Conservation (phyloP, 306 rosid species). For the Cicer pinnatifidum region DNA sequence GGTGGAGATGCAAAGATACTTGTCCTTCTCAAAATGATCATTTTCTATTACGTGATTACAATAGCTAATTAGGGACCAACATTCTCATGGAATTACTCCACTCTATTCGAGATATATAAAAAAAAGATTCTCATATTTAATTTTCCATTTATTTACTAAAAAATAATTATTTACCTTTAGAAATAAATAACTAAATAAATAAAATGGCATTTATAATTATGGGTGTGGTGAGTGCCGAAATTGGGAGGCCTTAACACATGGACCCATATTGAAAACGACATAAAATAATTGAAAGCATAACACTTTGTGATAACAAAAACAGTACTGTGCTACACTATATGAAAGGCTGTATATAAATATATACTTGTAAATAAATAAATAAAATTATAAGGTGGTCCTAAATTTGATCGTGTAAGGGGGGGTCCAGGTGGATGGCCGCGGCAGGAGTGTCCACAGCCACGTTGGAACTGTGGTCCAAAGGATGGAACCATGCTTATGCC, state of each 20-base stretch:
- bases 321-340: conserved; percentile 36
- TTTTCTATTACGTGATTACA: conserved; percentile 55
- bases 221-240: conserved; percentile 49
- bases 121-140: not conserved
- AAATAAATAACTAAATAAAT: not conserved
- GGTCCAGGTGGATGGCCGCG: conserved; percentile 62
- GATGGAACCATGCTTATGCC: conserved; percentile 17
- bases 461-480: conserved; percentile 71
- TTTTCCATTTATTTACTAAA: not conserved
- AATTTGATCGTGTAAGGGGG: conserved; percentile 12
- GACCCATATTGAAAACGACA: conserved; percentile 60
- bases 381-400: conserved; percentile 62
- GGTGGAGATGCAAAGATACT: conserved; percentile 50
- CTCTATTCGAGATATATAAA: conserved; percentile 43
- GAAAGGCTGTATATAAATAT: conserved; percentile 10
- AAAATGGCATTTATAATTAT: conserved; percentile 43
- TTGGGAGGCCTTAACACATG: conserved; percentile 48
- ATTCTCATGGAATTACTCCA: conserved; percentile 63
- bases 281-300: conserved; percentile 64
- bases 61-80: conserved; percentile 63
- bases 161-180: not conserved
- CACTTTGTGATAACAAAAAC: conserved; percentile 43
- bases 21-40: conserved; percentile 70
- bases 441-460: conserved; percentile 65
- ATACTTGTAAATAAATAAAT: not conserved